Evolutionary conservation across 129 eudicot genomes (phyloP).

Genomic region (Saposhnikovia divaricata): DNA sequence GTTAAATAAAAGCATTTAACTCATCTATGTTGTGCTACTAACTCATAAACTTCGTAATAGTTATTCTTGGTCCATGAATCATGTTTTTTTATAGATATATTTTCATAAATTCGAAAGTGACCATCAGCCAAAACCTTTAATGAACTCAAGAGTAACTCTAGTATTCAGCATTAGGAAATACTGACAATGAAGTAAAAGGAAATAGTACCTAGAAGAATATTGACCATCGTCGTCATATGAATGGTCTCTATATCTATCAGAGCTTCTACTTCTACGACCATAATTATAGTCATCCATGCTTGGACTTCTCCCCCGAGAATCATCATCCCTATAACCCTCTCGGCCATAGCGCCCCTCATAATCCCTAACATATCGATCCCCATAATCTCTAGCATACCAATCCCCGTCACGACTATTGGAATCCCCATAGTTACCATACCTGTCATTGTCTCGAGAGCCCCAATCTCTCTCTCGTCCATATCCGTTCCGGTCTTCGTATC

Average conservation of each 20-base stretch:
- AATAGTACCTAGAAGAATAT: slow-evolving; percentile 61
- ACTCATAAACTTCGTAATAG: neutral
- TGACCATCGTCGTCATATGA: slow-evolving; percentile 75
- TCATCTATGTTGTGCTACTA: neutral
- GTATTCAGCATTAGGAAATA: neutral
- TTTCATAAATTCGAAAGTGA: neutral
- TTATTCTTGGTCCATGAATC: neutral
- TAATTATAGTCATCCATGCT: slow-evolving; percentile 52
- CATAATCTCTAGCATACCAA: slow-evolving; percentile 44
- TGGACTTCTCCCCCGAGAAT: slow-evolving; percentile 67
- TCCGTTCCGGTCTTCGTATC: slow-evolving; percentile 65
- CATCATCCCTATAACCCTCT: slow-evolving; percentile 72
- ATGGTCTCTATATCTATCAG: slow-evolving; percentile 65
- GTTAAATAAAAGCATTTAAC: neutral
- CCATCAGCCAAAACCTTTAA: neutral
- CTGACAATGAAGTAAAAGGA: neutral
- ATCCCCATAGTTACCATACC: slow-evolving; percentile 54
- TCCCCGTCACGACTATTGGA: slow-evolving; percentile 54
- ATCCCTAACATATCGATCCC: slow-evolving; percentile 46
- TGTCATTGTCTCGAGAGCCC: slow-evolving; percentile 48
- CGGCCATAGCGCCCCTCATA: slow-evolving; percentile 53
- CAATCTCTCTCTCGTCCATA: slow-evolving; percentile 74
- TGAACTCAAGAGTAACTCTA: neutral
- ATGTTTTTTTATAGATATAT: neutral
- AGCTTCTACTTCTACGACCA: slow-evolving; percentile 76